Base-by-base conservation (phyloP, 2,329 filamentous ascomycete species). In the Aspergillus neoniger region DNA sequence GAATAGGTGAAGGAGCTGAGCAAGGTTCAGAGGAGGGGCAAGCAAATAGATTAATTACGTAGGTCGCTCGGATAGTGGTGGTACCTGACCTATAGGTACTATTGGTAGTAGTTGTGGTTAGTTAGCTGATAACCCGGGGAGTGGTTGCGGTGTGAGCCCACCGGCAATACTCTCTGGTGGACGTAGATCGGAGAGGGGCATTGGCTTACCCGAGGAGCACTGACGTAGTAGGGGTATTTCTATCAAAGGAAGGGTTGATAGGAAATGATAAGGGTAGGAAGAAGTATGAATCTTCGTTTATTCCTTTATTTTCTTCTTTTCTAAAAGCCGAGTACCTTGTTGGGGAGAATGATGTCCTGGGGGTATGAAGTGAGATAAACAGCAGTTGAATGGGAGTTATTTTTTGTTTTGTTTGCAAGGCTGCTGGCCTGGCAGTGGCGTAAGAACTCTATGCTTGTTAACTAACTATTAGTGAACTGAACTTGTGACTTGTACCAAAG, bases 341-440 rank as follows among this genome's bases (percentile, higher is more conserved):
- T 23, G 41, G 21, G 19, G 12, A 36, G 12, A 36, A 36, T 36
- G 12, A 15, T 36, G 32, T 1, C 12, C 32, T 14, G 10, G 32
- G 30, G 4, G 32, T 36, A 36, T 36, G 32, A 36, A 36, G 32
- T 14, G 32, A 36, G 32, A 36, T 36, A 36, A 36, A 36, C 32
- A 36, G 32, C 32, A 36, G 32, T 4, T 36, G 32, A 36, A 36
- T 15, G 32, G 32, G 32, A 36, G 5, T 14, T 36, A 10, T 4
- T 64, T 64, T 67, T 67, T 64, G 57, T 55, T 59, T 25, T 65
- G 64, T 67, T 68, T 68, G 68, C 63, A 63, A 48, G 32, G 32
- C 55, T 30, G 25, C 55, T 30, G 25, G 59, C 15, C 23, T 25
- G 28, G n/a, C 28, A 14, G n/a, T n/a, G 19, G 17, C 14, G 17